phyloP scores from a whole-genome alignment of 2,329 filamentous ascomycete species.

The Aspergillus oerlinghausenensis region DNA sequence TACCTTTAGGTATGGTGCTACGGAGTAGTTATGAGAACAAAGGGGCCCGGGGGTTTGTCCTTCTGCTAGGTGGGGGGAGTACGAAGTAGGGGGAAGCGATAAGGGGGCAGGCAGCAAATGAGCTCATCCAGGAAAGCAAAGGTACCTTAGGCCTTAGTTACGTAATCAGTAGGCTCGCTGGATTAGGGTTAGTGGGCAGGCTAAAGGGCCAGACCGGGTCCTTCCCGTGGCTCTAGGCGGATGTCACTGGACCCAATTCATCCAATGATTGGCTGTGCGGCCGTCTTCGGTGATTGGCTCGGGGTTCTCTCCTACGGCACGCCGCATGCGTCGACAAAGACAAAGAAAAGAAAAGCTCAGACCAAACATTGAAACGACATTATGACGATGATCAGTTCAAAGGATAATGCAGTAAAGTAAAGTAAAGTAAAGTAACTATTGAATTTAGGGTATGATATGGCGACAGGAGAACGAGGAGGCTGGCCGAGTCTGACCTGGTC shows the following conservation, averaged over 20 bases:
- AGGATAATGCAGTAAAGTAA: too few relatives aligned
- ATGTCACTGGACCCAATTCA: slow-evolving; percentile 3
- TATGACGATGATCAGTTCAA: too few relatives aligned
- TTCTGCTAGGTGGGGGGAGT: neutral
- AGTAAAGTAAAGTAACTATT: too few relatives aligned
- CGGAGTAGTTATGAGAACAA: neutral
- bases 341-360: slow-evolving; percentile 32
- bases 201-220: neutral
- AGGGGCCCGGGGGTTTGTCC: neutral
- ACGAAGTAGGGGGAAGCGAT: neutral
- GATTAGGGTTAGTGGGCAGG: neutral
- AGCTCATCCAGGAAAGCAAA: too few relatives aligned
- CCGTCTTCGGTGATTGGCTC: slow-evolving; percentile 2
- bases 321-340: slow-evolving; percentile 25
- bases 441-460: too few relatives aligned
- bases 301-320: slow-evolving; percentile 9
- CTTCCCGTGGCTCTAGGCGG: neutral
- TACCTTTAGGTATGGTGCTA: neutral
- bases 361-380: slow-evolving; percentile 12
- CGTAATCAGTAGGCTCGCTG: too few relatives aligned
- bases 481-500: neutral
- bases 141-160: too few relatives aligned
- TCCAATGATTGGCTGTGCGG: neutral
- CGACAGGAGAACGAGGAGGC: neutral
- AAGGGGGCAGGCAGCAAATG: neutral